A percentile compares a stretch with the other conserved stretches of the same genome.
phyloP scores from a whole-genome alignment of 768 basidiomycete species.

The Austroboletus eburneus region DNA sequence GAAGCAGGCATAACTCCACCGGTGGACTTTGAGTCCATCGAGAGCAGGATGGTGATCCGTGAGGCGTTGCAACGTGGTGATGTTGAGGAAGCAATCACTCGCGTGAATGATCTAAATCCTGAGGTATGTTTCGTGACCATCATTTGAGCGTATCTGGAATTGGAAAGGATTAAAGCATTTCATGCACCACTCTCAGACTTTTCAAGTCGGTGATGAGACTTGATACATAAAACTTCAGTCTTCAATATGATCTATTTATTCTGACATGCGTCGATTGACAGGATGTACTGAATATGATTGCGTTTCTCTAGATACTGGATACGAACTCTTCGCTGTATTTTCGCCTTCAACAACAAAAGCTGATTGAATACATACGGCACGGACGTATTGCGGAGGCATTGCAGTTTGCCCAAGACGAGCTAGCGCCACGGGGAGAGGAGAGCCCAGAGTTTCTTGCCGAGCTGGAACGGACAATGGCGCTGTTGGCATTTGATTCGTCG shows the following conservation, averaged over 20 bases:
- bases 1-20: conserved; percentile 76
- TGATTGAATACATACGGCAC: conserved; percentile 91
- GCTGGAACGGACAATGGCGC: conserved; percentile 91
- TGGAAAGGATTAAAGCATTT: conserved; percentile 80
- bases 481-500: conserved; percentile 76
- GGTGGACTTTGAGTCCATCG: conserved; percentile 88
- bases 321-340: conserved; percentile 93
- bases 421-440: conserved; percentile 94
- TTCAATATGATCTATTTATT: conserved; percentile 77
- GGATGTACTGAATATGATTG: conserved; percentile 12
- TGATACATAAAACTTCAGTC: conserved; percentile 88
- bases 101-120: conserved; percentile 93
- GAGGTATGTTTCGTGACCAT: conserved; percentile 63
- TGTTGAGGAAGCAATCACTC: conserved; percentile 91
- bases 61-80: conserved; percentile 93
- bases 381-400: conserved; percentile 77
- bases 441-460: conserved; percentile 90
- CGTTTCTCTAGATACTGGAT: conserved; percentile 76
- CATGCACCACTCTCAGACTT: conserved; percentile 99
- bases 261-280: not conserved
- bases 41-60: conserved; percentile 90
- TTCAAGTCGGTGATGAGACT: conserved; percentile 80
- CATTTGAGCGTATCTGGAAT: not conserved
- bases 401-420: conserved; percentile 86
- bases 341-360: conserved; percentile 90